Evolutionary conservation across 202 grass and related monocot genomes (phyloP).

Genomic region (Carex arenaria): DNA sequence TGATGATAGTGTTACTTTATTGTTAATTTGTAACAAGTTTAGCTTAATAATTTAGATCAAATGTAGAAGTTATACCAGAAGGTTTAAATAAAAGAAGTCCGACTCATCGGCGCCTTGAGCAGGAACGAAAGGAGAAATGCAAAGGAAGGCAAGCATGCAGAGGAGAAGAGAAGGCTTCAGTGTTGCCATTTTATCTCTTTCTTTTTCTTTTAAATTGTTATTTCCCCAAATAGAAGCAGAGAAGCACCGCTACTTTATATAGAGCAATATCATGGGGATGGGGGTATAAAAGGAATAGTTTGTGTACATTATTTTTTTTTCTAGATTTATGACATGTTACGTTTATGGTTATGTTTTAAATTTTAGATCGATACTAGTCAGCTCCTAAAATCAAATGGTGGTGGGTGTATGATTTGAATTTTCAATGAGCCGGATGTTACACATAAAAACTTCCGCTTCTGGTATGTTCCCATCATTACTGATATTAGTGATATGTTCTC

Average conservation of each 20-base stretch:
- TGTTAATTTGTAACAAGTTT: neutral
- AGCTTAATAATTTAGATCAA: neutral
- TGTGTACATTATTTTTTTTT: neutral
- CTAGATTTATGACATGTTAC: neutral
- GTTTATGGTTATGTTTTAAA: neutral
- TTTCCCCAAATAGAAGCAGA: neutral
- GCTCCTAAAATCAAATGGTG: neutral
- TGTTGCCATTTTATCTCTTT: slow-evolving; percentile 16
- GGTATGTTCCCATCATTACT: neutral
- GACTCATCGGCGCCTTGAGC: neutral
- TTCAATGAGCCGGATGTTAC: too few species aligned
- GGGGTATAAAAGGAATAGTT: too few species aligned
- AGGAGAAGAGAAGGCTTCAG: slow-evolving; percentile 26
- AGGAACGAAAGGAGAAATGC: neutral
- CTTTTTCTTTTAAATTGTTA: neutral
- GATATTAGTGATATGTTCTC: neutral
- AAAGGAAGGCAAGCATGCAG: slow-evolving; percentile 14
- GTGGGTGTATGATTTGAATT: too few species aligned
- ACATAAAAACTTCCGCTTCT: neutral
- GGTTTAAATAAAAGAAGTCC: slow-evolving; percentile 26
- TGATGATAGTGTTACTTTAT: neutral
- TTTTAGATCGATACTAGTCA: neutral
- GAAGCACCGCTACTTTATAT: neutral
- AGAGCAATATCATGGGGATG: neutral
- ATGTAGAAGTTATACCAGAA: slow-evolving; percentile 13